These are phyloP conservation scores for Suillus subluteus DNA, from an alignment of 768 basidiomycete species.

Conservation along the genomic window DNA sequence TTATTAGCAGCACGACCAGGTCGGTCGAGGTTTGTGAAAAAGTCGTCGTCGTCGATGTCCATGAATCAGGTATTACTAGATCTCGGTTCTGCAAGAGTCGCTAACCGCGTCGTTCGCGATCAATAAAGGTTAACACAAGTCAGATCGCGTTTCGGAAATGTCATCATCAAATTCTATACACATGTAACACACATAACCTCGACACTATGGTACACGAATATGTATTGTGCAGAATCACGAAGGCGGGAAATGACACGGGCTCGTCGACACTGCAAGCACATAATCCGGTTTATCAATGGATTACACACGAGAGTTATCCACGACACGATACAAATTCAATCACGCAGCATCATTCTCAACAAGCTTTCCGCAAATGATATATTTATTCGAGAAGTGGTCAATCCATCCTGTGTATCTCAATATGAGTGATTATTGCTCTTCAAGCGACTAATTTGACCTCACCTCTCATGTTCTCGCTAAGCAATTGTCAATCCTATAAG, in stretches of 20 bases:
- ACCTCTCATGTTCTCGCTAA: constrained; percentile 93
- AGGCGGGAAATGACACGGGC: background rate
- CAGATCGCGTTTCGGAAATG: constrained; percentile 5
- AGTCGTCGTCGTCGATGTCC: constrained; percentile 31
- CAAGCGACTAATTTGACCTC: constrained; percentile 7
- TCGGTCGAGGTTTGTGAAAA: constrained; percentile 31
- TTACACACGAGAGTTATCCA: background rate
- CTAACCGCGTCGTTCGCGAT: background rate
- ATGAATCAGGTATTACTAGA: constrained; percentile 12
- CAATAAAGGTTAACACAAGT: constrained; percentile 3
- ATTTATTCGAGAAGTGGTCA: constrained; percentile 91
- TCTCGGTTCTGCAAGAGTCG: constrained; percentile 4
- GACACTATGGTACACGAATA: background rate
- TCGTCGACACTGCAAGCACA: background rate
- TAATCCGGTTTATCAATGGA: background rate
- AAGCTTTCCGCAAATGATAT: constrained; percentile 86
- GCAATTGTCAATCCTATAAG: constrained; percentile 1
- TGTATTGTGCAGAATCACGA: background rate
- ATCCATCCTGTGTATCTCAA: constrained; percentile 71
- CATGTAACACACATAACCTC: background rate
- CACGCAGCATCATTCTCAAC: constrained; percentile 72
- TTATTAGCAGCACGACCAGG: background rate
- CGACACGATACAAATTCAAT: constrained; percentile 1
- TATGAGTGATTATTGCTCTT: constrained; percentile 9
- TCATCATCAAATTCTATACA: background rate